Percentiles rank a stretch among this genome's conserved stretches.
phyloP scores from a whole-genome alignment of 495 filamentous ascomycete species.

The Xylaria castorea region DNA sequence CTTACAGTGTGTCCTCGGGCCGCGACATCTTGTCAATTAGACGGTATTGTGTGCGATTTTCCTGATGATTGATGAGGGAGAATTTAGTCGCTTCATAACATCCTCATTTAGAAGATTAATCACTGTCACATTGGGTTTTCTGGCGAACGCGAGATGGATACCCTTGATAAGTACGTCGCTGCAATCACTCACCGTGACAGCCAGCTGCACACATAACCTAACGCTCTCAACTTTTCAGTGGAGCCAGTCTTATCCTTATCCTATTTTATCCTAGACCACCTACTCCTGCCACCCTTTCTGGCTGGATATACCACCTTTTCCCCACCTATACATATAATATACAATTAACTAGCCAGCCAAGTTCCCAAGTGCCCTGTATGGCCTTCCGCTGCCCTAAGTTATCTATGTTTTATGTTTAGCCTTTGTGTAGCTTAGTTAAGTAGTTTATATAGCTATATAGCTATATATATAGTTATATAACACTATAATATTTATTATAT shows the following conservation, averaged over 20 bases:
- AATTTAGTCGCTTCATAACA: not conserved
- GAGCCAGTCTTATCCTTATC: slow-evolving; percentile 36
- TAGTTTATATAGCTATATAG: no score
- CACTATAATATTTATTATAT: no score
- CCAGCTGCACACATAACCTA: slow-evolving; percentile 14
- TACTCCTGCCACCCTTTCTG: no score
- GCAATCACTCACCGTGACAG: not conserved
- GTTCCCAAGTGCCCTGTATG: no score
- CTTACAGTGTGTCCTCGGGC: slow-evolving; percentile 89
- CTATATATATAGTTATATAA: no score
- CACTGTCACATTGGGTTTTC: not conserved
- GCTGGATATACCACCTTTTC: no score
- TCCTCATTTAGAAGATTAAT: not conserved
- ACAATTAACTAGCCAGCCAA: no score
- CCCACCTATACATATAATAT: no score
- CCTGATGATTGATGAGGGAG: slow-evolving; percentile 20
- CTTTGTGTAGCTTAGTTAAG: no score
- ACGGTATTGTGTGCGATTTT: slow-evolving; percentile 18
- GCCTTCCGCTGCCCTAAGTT: no score
- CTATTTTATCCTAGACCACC: no score
- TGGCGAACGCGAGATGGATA: not conserved
- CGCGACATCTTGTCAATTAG: slow-evolving; percentile 69
- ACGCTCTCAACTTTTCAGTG: slow-evolving; percentile 27
- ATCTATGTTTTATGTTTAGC: no score
- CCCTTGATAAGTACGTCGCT: not conserved